Base-by-base conservation (phyloP, 2,329 filamentous ascomycete genomes). In the Ophiocordyceps unilateralis region DNA sequence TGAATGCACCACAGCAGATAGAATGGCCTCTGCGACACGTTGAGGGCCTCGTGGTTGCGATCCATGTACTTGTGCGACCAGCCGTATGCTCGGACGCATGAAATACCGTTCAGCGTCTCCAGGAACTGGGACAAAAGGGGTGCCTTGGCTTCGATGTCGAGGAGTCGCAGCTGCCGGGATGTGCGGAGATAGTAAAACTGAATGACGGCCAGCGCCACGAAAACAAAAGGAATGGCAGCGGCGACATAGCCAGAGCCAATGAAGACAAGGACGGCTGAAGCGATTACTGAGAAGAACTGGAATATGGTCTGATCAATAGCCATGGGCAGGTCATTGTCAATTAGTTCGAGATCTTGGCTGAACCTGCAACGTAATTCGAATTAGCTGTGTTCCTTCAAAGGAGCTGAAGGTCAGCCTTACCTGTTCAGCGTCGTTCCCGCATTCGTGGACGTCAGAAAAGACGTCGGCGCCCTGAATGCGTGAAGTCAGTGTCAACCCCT, bases 1-100 rank as follows among this genome's bases (percentile, higher is more conserved):
- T 72, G 69, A 14, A 72, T 64, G 19, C 63, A 62, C 44, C 59
- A 65, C 10, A 71, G 57, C 7, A 70, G 53, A 45, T 73, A 58
- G 7, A 47, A 55, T 0, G 55, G 55, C n/a, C 50, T 46, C 36
- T 59, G 56, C 0, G 53, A 57, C 1, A 39, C 41, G 41, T 50
- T 68, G 8, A 74, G 58, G 42, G 47, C 44, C 24, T 28, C 40
- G 22, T 37, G 32, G 38, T 49, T 48, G 6, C 49, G 49, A 8
- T 50, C 41, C 11, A 46, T 45, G 26, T 52, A 56, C 2, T 48
- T 22, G 1, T 22, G n/a, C 12, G 47, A 38, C 56, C 54, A 58
- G n/a, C 54, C 53, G 17, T 62, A 58, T 0, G 63, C 62, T 1
- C 64, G 57, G 8, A 66, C 58, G 20, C 47, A 52, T 0, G 49